These are phyloP conservation scores for Torulaspora delbrueckii DNA, from an alignment of 805 yeast species.

Conservation along the genomic window DNA sequence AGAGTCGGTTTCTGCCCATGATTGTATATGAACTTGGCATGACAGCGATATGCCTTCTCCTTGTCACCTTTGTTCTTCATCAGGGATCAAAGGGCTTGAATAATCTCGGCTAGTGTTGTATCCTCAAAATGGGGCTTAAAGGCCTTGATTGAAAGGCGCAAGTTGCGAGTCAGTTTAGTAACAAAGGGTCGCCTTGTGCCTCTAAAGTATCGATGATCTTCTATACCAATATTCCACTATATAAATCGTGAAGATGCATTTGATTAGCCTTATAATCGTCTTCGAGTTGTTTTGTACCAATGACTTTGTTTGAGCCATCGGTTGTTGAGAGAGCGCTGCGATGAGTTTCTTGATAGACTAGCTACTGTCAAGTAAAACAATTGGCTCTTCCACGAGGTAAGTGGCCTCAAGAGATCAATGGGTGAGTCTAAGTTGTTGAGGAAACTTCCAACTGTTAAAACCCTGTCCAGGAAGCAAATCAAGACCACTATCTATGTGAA, in stretches of 20 bases:
- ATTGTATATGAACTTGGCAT: conserved; percentile 18
- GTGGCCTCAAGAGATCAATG: background rate
- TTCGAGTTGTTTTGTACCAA: background rate
- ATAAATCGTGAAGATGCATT: no score
- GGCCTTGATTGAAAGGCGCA: conserved; percentile 1
- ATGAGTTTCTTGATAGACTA: background rate
- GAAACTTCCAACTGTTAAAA: conserved; percentile 28
- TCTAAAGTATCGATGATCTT: background rate
- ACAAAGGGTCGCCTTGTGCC: background rate
- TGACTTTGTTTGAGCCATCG: background rate
- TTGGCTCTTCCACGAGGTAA: background rate
- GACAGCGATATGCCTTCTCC: conserved; percentile 7
- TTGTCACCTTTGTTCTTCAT: conserved; percentile 3
- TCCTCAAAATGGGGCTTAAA: background rate
- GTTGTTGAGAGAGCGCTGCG: background rate
- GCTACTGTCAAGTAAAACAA: background rate
- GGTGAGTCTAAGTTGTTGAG: conserved; percentile 9
- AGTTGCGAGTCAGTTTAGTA: background rate
- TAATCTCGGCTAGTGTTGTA: background rate
- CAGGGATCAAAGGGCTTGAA: background rate
- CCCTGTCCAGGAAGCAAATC: conserved; percentile 40
- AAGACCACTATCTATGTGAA: conserved; percentile 55
- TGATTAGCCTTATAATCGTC: background rate
- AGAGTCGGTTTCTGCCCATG: conserved; percentile 24
- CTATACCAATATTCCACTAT: background rate